Evolutionary conservation across 2,329 filamentous ascomycete species (phyloP).

Genomic region (Botrytis elliptica): DNA sequence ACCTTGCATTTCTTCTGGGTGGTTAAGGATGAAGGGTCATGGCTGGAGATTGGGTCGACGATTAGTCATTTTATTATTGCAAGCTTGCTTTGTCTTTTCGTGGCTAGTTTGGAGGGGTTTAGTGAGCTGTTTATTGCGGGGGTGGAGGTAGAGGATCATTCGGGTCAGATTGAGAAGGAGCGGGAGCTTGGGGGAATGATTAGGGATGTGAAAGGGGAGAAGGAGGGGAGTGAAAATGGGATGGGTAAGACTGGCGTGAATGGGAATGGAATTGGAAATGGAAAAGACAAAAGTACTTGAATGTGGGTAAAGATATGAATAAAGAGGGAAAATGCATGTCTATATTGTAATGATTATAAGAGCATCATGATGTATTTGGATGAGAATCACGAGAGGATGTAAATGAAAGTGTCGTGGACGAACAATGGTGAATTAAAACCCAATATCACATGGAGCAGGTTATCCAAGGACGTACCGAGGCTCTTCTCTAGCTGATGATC

Average conservation of each 20-base stretch:
- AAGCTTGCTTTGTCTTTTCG: conserved; percentile 84
- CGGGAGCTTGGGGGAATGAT: conserved; percentile 33
- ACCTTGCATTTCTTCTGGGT: conserved; percentile 98
- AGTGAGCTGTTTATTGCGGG: conserved; percentile 81
- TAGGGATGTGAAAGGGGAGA: conserved; percentile 15
- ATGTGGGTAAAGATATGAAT: not conserved
- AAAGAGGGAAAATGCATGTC: not conserved
- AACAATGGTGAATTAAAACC: not conserved
- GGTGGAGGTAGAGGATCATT: conserved; percentile 59
- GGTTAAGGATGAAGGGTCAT: conserved; percentile 92
- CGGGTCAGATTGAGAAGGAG: conserved; percentile 32
- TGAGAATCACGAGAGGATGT: not conserved
- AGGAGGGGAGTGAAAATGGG: conserved; percentile 23
- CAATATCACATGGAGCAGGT: not conserved
- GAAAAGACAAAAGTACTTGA: conserved; percentile 22
- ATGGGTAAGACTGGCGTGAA: conserved; percentile 20
- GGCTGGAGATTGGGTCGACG: conserved; percentile 95
- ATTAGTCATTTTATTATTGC: conserved; percentile 96
- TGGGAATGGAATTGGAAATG: conserved; percentile 22
- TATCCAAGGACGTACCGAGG: not conserved
- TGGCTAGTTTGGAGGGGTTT: conserved; percentile 80
- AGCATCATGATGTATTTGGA: not conserved
- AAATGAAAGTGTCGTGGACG: not conserved
- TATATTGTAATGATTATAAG: conserved; percentile 8
- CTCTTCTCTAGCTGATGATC: not conserved